Evolutionary conservation across 257 asterid species (phyloP), one percentile per base, ranked within the genome.

Genomic region (Solanum virginianum): DNA sequence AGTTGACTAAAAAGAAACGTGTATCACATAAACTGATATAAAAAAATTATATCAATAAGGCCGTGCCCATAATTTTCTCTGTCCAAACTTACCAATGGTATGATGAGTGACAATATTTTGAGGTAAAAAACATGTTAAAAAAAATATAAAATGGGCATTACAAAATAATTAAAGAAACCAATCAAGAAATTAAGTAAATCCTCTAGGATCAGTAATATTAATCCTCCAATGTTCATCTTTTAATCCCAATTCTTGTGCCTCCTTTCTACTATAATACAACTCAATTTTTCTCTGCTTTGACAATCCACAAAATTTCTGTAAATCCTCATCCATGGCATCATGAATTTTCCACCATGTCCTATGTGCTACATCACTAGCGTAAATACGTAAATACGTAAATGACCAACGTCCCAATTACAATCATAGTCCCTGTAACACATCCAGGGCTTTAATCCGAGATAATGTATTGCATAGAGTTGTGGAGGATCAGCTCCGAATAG

Each of bases 381-480:
- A 94, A 0, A 94, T 93, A 1, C 68, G 90, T 79, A 92, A 97
- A n/a, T 89, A 1, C 68, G 90, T 79, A 92, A 97, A n/a, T 89
- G 91, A 18, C 81, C 83, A 6, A 92, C 55, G 24, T 94, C 92
- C 94, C 95, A 95, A 14, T 95, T 95, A 80, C 98, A 95, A 29
- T 95, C 98, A n/a, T 95, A 95, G 57, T 95, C 99, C 75, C 94
- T 87, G 16, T 94, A 95, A 36, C 99, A 95, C 18, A 57, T 17
- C 98, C 99, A 95, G 0, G 99, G 98, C 87, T 94, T 95, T 89
- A 93, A 75, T 14, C 99, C 99, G 0, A 95, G 88, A 80, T 90
- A 95, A 86, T 94, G 99, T 80, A 95, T 87, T 41, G 96, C 87
- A 26, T 93, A 94, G 8, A 94, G 83, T 85, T 88, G 87, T 4